These are phyloP conservation scores for Solanum chmielewskii DNA, from an alignment of 257 asterid genomes.

Conservation along the genomic window DNA sequence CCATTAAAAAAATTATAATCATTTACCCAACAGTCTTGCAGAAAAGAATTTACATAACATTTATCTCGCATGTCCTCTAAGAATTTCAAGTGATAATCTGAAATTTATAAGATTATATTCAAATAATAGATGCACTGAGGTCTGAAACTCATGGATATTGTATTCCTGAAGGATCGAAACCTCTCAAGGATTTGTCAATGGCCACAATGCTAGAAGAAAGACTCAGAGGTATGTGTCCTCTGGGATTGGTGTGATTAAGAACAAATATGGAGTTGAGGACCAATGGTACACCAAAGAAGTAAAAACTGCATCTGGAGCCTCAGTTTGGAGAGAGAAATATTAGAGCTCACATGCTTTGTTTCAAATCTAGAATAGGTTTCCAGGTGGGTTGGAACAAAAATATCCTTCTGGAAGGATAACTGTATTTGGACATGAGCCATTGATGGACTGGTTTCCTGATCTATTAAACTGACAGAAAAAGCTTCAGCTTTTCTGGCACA, in stretches of 20 bases:
- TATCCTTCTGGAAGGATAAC: not conserved
- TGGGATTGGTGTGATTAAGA: not conserved
- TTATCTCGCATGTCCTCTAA: not conserved
- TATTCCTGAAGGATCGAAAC: not conserved
- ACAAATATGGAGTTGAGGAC: not conserved
- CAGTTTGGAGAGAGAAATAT: not conserved
- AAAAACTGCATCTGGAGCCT: not conserved
- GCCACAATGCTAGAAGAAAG: not conserved
- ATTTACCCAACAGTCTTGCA: not conserved
- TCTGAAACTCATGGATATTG: not conserved
- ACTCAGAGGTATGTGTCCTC: not conserved
- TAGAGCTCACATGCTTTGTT: not conserved
- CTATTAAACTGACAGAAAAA: not conserved
- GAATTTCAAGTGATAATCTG: not conserved
- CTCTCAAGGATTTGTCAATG: not conserved
- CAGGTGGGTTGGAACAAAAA: not conserved
- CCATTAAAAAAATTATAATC: not conserved
- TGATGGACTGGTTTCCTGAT: not conserved
- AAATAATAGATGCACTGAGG: not conserved
- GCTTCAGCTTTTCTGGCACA: not conserved
- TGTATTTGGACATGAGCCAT: not conserved
- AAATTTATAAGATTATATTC: not conserved
- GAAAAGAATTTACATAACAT: not conserved
- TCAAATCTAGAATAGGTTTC: not conserved
- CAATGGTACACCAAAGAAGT: not conserved